Percentiles rank a stretch among this genome's conserved stretches.
Conservation (phyloP, 495 filamentous ascomycete species). For the Podospora comata region DNA sequence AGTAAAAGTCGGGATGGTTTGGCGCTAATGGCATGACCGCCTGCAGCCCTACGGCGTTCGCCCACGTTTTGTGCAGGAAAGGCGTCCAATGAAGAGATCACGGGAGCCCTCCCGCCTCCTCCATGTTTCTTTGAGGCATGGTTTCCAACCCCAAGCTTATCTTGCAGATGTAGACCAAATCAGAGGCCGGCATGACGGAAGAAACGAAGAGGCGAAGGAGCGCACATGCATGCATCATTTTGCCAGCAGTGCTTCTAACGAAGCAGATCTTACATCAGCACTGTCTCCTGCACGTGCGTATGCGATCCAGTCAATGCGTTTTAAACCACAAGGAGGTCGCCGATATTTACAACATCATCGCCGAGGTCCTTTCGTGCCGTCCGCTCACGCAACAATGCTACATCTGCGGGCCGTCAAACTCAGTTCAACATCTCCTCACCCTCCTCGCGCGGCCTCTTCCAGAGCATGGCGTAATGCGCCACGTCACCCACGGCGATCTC, state of each 20-base stretch:
- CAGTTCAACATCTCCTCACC: not conserved
- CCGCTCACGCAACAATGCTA: no score
- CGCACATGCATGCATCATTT: not conserved
- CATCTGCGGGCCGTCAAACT: not conserved
- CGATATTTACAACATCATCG: not conserved
- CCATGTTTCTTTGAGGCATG: not conserved
- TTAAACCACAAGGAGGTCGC: not conserved
- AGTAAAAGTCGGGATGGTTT: not conserved
- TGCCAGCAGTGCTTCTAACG: not conserved
- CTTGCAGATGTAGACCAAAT: not conserved
- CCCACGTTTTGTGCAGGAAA: not conserved
- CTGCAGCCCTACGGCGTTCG: not conserved
- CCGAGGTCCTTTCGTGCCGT: no score
- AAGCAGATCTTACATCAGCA: not conserved
- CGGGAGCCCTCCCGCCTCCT: not conserved
- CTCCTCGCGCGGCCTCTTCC: slow-evolving; percentile 8
- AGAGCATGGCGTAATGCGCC: slow-evolving; percentile 22
- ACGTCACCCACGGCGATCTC: not conserved
- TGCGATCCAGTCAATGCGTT: not conserved
- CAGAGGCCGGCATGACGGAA: not conserved
- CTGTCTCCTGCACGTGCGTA: not conserved
- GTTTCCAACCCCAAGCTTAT: not conserved
- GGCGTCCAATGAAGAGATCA: not conserved
- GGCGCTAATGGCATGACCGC: not conserved
- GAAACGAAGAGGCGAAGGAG: not conserved